A percentile compares a stretch with the other conserved stretches of the same genome.
These are phyloP conservation scores for Hyphopichia fennica DNA, from an alignment of 1,139 yeast genomes.

Conservation along the genomic window DNA sequence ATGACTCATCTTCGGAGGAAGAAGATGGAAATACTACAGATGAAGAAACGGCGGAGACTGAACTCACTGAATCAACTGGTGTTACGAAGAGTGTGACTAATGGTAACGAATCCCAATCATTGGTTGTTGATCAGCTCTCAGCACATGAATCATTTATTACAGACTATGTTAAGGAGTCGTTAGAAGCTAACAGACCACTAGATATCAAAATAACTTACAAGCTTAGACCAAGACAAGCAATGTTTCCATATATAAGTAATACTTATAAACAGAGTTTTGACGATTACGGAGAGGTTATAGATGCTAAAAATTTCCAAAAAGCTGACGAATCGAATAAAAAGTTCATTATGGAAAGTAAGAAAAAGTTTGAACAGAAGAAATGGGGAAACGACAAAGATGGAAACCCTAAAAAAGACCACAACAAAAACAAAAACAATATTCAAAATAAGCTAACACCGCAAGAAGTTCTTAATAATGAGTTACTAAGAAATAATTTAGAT, in stretches of 20 bases:
- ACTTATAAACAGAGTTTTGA: slow-evolving; percentile 58
- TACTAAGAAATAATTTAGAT: slow-evolving; percentile 51
- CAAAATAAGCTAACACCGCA: slow-evolving; percentile 43
- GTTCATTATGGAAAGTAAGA: slow-evolving; percentile 35
- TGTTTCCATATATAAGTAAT: slow-evolving; percentile 68
- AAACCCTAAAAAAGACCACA: slow-evolving; percentile 18
- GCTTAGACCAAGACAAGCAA: slow-evolving; percentile 62
- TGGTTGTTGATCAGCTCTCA: slow-evolving; percentile 29
- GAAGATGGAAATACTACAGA: slow-evolving; percentile 28
- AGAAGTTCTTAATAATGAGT: slow-evolving; percentile 42
- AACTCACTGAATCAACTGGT: slow-evolving; percentile 7
- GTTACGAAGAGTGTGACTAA: slow-evolving; percentile 8
- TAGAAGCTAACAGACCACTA: slow-evolving; percentile 42
- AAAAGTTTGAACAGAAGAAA: slow-evolving; percentile 27
- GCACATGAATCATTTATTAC: slow-evolving; percentile 44
- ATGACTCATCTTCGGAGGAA: slow-evolving; percentile 39
- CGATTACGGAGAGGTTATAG: slow-evolving; percentile 81
- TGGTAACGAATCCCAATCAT: neutral
- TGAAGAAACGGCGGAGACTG: slow-evolving; percentile 14
- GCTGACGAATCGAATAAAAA: slow-evolving; percentile 51
- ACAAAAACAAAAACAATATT: slow-evolving; percentile 29
- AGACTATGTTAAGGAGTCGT: slow-evolving; percentile 38
- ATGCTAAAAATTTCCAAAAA: slow-evolving; percentile 61
- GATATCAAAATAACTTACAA: slow-evolving; percentile 66
- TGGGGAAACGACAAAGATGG: slow-evolving; percentile 23